These are phyloP conservation scores for Gossypium longicalyx DNA, from an alignment of 345 rosid genomes.

Conservation along the genomic window DNA sequence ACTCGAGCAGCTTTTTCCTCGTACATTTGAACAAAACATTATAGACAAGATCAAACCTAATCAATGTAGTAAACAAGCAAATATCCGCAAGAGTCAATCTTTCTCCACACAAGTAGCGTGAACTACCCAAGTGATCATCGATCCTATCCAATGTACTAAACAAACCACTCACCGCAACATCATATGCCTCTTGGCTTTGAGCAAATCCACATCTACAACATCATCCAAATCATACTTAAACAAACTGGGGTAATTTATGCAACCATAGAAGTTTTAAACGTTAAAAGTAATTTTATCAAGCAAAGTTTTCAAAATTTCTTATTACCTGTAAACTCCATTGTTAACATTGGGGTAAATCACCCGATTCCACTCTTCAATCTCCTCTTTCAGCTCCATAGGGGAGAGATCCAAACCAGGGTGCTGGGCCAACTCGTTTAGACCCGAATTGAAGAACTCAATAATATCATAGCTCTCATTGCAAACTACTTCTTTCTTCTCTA, in stretches of 20 bases:
- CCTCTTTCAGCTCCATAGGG: constrained; percentile 28
- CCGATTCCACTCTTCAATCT: not conserved
- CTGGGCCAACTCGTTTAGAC: constrained; percentile 45
- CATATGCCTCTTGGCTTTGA: constrained; percentile 81
- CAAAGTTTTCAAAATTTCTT: not conserved
- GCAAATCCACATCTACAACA: constrained; percentile 75
- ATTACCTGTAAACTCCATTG: constrained; percentile 81
- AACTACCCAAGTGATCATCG: constrained; percentile 48
- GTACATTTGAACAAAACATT: constrained; percentile 80
- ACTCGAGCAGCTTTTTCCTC: constrained; percentile 72
- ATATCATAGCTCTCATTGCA: constrained; percentile 88
- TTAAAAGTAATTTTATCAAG: not conserved
- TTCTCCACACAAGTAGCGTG: constrained; percentile 73
- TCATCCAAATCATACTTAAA: not conserved
- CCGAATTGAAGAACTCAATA: constrained; percentile 60
- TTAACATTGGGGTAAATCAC: not conserved
- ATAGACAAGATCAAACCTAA: constrained; percentile 76
- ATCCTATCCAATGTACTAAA: constrained; percentile 56
- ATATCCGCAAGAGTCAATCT: constrained; percentile 57
- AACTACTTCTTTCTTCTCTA: constrained; percentile 52
- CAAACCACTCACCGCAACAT: constrained; percentile 54
- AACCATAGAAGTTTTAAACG: not conserved
- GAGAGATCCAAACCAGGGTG: constrained; percentile 61
- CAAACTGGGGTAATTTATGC: not conserved
- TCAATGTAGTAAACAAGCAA: constrained; percentile 77